Conservation (phyloP, 2,329 filamentous ascomycete genomes). For the Epicoccum sorghinum region DNA sequence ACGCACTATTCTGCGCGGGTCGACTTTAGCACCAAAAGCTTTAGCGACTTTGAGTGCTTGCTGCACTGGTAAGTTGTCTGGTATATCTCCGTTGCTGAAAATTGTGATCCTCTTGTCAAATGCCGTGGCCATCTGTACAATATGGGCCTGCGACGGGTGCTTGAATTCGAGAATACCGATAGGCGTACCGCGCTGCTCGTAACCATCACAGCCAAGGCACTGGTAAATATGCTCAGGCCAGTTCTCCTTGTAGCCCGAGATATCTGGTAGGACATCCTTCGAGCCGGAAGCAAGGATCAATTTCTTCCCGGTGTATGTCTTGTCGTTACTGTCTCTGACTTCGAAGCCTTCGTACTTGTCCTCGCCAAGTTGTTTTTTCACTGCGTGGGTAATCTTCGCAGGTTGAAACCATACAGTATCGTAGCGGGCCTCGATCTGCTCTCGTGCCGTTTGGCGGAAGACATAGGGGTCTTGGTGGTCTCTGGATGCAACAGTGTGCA, state of each 20-base stretch:
- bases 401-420: too few relatives aligned
- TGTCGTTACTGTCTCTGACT: slow-evolving; percentile 51
- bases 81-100: slow-evolving; percentile 31
- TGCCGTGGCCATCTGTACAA: slow-evolving; percentile 31
- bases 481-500: slow-evolving; percentile 50
- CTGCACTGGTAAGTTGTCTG: slow-evolving; percentile 19
- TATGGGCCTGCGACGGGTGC: slow-evolving; percentile 29
- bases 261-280: slow-evolving; percentile 57
- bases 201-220: slow-evolving; percentile 67
- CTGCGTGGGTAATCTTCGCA: too few relatives aligned
- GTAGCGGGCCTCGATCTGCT: too few relatives aligned
- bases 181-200: slow-evolving; percentile 58
- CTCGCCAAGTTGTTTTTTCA: too few relatives aligned
- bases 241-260: slow-evolving; percentile 60
- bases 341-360: slow-evolving; percentile 39
- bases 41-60: slow-evolving; percentile 27
- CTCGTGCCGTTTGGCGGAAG: slow-evolving; percentile 22
- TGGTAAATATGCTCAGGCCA: slow-evolving; percentile 59
- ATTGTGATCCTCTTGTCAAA: slow-evolving; percentile 39
- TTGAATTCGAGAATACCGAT: slow-evolving; percentile 36
- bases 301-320: slow-evolving; percentile 57
- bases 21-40: slow-evolving; percentile 32
- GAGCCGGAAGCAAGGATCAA: slow-evolving; percentile 63
- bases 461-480: slow-evolving; percentile 36
- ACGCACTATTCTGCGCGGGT: slow-evolving; percentile 31